Evolutionary conservation across 306 rosid species (phyloP).

Genomic region (Trifolium subterraneum): DNA sequence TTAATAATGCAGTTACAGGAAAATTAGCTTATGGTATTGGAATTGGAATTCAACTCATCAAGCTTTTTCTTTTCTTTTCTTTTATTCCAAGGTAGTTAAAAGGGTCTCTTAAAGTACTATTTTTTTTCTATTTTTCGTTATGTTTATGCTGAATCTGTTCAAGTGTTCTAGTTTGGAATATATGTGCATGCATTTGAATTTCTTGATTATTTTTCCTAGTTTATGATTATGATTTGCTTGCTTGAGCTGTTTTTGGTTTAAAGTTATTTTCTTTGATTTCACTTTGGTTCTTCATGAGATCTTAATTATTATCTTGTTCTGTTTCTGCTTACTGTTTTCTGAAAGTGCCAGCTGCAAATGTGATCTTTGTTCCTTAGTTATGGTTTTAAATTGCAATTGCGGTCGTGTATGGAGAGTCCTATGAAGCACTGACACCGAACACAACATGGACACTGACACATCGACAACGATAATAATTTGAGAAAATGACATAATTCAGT

Average conservation of each 20-base stretch:
- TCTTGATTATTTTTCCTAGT: constrained; percentile 26
- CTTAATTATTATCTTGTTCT: background rate
- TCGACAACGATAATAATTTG: no score
- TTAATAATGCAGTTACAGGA: background rate
- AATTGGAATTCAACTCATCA: constrained; percentile 15
- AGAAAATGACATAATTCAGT: no score
- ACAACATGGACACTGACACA: no score
- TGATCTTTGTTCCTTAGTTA: background rate
- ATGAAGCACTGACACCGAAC: no score
- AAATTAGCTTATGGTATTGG: constrained; percentile 4
- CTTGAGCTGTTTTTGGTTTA: constrained; percentile 2
- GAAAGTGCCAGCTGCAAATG: constrained; percentile 14
- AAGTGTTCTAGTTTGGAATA: constrained; percentile 5
- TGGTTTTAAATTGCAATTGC: background rate
- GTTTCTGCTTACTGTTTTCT: constrained; percentile 45
- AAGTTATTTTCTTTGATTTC: constrained; percentile 37
- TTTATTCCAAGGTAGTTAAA: constrained; percentile 44
- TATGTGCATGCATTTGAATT: constrained; percentile 48
- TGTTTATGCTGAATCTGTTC: constrained; percentile 41
- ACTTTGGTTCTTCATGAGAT: constrained; percentile 37
- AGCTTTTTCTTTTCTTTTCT: constrained; percentile 28
- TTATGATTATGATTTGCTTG: constrained; percentile 36
- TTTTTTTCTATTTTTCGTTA: constrained; percentile 2
- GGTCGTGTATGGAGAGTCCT: background rate
- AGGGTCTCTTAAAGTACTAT: background rate